Evolutionary conservation across 176 grass and related monocot species (phyloP).

Genomic region (Neostapfia colusana): DNA sequence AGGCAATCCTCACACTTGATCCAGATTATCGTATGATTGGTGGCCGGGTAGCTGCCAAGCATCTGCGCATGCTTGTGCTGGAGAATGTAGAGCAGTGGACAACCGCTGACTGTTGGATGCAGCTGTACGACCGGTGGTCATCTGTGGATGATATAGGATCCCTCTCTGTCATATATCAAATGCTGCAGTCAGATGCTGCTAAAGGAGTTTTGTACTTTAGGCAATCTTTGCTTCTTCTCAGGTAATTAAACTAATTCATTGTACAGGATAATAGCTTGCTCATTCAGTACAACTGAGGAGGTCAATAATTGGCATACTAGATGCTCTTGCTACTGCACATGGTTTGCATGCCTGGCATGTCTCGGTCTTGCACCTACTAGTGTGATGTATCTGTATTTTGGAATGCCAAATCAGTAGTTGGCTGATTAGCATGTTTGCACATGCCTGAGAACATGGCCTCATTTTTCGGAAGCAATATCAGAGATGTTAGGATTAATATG

Average conservation of each 20-base stretch:
- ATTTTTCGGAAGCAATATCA: not conserved
- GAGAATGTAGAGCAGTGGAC: conserved; percentile 98
- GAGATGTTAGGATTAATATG: conserved; percentile 16
- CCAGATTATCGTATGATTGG: conserved; percentile 95
- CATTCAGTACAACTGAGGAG: conserved; percentile 6
- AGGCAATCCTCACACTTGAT: conserved; percentile 80
- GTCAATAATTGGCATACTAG: conserved; percentile 24
- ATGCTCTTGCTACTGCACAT: conserved; percentile 42
- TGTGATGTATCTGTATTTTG: conserved; percentile 36
- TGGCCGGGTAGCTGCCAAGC: conserved; percentile 70
- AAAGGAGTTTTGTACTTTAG: conserved; percentile 97
- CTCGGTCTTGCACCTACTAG: conserved; percentile 23
- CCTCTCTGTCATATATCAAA: conserved; percentile 95
- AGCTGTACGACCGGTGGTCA: conserved; percentile 96
- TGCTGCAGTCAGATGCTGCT: conserved; percentile 91
- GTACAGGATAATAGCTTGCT: conserved; percentile 37
- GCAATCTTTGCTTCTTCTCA: conserved; percentile 98
- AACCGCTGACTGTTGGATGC: conserved; percentile 96
- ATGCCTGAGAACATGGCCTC: conserved; percentile 24
- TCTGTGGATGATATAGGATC: conserved; percentile 98
- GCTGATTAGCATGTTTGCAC: conserved; percentile 35
- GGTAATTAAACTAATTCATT: conserved; percentile 56
- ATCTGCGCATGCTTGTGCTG: conserved; percentile 77
- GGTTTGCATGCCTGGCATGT: conserved; percentile 32
- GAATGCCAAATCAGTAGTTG: conserved; percentile 30